Base-by-base conservation (phyloP, 352 stramenopile species). In the Globisporangium perplexum region DNA sequence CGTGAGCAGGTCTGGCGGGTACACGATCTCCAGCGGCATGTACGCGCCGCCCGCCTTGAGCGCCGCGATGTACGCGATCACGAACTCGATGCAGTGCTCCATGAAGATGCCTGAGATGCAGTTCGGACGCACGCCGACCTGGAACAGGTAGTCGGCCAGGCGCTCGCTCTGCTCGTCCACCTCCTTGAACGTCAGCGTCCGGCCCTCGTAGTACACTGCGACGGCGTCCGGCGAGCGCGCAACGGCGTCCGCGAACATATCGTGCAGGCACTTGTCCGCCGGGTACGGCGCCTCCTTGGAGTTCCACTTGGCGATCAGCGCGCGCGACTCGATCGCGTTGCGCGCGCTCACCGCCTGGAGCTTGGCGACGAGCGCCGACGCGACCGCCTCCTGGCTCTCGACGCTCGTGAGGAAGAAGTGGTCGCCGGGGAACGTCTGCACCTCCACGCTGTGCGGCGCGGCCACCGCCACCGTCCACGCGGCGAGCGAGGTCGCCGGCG, bases 61-160 rank as follows among this genome's bases (percentile, higher is more conserved):
- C 11, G 88, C 84, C 8, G 89, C 90, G 33, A 98, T 70, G 63
- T 96, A 97, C 7, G 74, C 81, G 22, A 98, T 73, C 41, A 96
- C 86, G 62, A 97, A 98, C 71, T 97, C 83, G 51, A 85, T 74
- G 53, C 83, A 94, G 38, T 95, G 88, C 53, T 97, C 89, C 87
- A 98, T 96, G 59, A 97, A 90, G 64, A 90, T 87, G 30, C 77
- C 80, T 46, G 74, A 81, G 45, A 88, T 90, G 50, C 63, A 69
- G 59, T 86, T 86, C 2, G 77, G 77, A 4, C 79, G 79, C 31
- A 90, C 77, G 47, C 80, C 80, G 35, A 66, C 59, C n/a, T 72
- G 47, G 50, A 76, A 90, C 30, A 90, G 50, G 38, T 82, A 82
- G 55, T 87, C 73, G 5, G 79, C 76, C 4, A 93, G 82, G 10